Evolutionary conservation across 192 early-diverging fungal species (phyloP), one percentile per base, ranked within the genome.

Genomic region (Coemansia asiatica): DNA sequence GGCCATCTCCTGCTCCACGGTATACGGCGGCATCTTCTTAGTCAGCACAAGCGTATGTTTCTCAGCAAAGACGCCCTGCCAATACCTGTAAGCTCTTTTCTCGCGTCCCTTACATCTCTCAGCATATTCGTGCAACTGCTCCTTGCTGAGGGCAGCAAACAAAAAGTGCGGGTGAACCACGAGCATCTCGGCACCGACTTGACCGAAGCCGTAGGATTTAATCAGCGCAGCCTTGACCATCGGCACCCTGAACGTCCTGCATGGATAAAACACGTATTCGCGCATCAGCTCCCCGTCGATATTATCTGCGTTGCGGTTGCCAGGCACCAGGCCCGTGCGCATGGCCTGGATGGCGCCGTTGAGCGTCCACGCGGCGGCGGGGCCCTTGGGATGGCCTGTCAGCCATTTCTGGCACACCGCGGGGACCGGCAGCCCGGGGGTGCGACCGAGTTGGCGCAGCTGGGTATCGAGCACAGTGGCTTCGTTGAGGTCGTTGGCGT

Each of bases 401-500:
- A 98, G 84, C 72, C 92, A 88, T 73, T 98, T 98, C 63, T 98
- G 95, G 84, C 90, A 91, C 62, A 98, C 85, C 31, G 87, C 81
- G 9, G 92, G 91, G 26, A 90, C 69, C 26, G 88, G 84, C 56
- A 90, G 90, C 53, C 95, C 95, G 58, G 83, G 88, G 40, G 89
- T 85, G 61, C 95, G 89, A 22, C 95, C 95, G 21, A 98, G 85
- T 72, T 94, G 90, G 31, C 68, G 83, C 48, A 98, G 76, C 82
- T 98, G 94, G 59, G 85, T 81, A 85, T 96, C 90, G 33, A 95
- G 56, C 5, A 93, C 93, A 9, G 82, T 76, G 12, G 94, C 92
- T 76, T 98, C 95, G 85, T 96, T 98, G 82, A 90, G 88, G 81
- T 98, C 95, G 82, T 98, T 98, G 53, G 94, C 93, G 69, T 91